These are phyloP conservation scores for Sphagnum fallax DNA, from an alignment of 228 moss, liverwort and hornwort species.

Conservation along the genomic window DNA sequence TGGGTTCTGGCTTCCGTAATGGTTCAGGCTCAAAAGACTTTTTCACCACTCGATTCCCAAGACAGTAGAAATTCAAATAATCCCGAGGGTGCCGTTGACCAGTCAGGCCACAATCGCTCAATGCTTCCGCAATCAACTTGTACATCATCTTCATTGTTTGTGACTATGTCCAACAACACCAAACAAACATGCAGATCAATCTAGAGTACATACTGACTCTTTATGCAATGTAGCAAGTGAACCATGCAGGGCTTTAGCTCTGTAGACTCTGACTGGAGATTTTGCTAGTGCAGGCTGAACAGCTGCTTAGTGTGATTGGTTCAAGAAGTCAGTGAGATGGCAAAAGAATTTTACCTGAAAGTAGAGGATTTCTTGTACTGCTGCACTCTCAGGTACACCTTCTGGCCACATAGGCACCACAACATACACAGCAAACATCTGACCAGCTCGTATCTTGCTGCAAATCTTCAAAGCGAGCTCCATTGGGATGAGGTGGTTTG, in stretches of 20 bases:
- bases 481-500: slow-evolving; percentile 90
- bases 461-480: slow-evolving; percentile 79
- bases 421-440: slow-evolving; percentile 66
- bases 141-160: slow-evolving; percentile 99
- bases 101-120: slow-evolving; percentile 46
- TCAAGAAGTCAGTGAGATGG: too few species aligned
- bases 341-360: slow-evolving; percentile 50
- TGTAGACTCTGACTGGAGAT: too few species aligned
- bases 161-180: slow-evolving; percentile 8
- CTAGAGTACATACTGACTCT: too few species aligned
- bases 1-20: slow-evolving; percentile 42
- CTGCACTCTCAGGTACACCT: slow-evolving; percentile 67
- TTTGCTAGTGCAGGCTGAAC: too few species aligned
- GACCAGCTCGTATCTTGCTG: slow-evolving; percentile 54
- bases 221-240: too few species aligned
- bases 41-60: slow-evolving; percentile 73
- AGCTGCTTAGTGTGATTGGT: too few species aligned
- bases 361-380: slow-evolving; percentile 85
- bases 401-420: slow-evolving; percentile 83
- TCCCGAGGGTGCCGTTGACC: slow-evolving; percentile 50
- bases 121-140: slow-evolving; percentile 58
- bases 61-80: slow-evolving; percentile 82
- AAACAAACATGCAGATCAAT: too few species aligned
- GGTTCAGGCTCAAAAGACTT: slow-evolving; percentile 33
- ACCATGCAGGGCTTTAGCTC: too few species aligned